A percentile compares a stretch with the other conserved stretches of the same genome.
Evolutionary conservation across 1,284 basidiomycete species (phyloP).

Genomic region (Erythrobasidium hasegawianum): DNA sequence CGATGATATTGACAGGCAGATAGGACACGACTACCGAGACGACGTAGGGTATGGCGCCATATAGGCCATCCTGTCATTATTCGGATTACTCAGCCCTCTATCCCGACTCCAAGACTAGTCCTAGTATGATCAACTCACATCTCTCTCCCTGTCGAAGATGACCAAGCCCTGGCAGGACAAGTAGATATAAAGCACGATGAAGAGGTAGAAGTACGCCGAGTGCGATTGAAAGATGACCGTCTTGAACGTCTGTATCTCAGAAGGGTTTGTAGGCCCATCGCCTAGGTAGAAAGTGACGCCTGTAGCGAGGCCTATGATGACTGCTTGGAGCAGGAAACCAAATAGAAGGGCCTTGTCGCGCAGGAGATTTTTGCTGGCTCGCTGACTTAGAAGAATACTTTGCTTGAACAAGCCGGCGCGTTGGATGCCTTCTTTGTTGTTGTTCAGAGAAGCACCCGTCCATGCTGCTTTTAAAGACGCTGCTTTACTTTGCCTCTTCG

Average conservation of each 20-base stretch:
- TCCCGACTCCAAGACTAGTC: neutral
- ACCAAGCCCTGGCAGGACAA: slow-evolving; percentile 52
- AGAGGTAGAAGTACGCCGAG: slow-evolving; percentile 34
- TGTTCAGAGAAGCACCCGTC: neutral
- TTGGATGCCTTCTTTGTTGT: neutral
- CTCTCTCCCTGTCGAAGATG: slow-evolving; percentile 55
- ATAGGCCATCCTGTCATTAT: slow-evolving; percentile 49
- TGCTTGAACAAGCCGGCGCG: neutral
- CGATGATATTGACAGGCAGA: slow-evolving; percentile 45
- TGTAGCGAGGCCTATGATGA: slow-evolving; percentile 42
- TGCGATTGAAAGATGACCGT: slow-evolving; percentile 46
- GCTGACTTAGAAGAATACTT: neutral
- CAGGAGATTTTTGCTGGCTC: slow-evolving; percentile 46
- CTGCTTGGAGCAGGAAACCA: slow-evolving; percentile 49
- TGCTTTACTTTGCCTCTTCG: neutral
- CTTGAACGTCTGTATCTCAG: slow-evolving; percentile 53
- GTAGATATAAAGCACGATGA: slow-evolving; percentile 49
- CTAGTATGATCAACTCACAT: neutral
- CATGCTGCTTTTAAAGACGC: neutral
- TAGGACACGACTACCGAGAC: slow-evolving; percentile 31
- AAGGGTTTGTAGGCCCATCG: slow-evolving; percentile 46
- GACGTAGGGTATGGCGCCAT: slow-evolving; percentile 48
- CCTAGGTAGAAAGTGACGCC: slow-evolving; percentile 22
- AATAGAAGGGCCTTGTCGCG: slow-evolving; percentile 48
- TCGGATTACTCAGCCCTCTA: neutral